These are phyloP conservation scores for Aspergillus heteromorphus DNA, from an alignment of 495 filamentous ascomycete species.

Conservation along the genomic window DNA sequence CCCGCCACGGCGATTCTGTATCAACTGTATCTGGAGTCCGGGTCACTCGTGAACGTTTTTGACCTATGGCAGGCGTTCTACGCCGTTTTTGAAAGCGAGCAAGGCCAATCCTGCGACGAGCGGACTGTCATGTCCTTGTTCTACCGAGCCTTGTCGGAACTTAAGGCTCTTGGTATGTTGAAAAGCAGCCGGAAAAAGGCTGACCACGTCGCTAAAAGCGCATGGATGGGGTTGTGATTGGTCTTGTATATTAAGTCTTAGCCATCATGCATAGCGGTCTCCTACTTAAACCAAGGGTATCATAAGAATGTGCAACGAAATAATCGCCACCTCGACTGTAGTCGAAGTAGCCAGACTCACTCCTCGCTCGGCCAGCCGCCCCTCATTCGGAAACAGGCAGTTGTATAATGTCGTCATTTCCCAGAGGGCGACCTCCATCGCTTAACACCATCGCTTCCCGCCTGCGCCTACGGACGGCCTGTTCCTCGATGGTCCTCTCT, in stretches of 20 bases:
- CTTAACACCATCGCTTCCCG: slow-evolving; percentile 53
- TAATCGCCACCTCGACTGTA: background rate
- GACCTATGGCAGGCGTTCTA: slow-evolving; percentile 89
- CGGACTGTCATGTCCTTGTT: slow-evolving; percentile 63
- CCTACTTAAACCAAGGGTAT: slow-evolving; percentile 10
- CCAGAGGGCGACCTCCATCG: slow-evolving; percentile 44
- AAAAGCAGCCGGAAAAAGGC: slow-evolving; percentile 86
- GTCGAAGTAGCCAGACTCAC: no score
- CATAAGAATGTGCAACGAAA: slow-evolving; percentile 13
- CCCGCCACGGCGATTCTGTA: slow-evolving; percentile 81
- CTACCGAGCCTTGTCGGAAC: slow-evolving; percentile 75
- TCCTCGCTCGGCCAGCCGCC: background rate
- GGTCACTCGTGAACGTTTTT: slow-evolving; percentile 76
- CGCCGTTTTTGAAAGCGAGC: slow-evolving; percentile 63
- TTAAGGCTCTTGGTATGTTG: slow-evolving; percentile 78
- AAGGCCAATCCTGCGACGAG: slow-evolving; percentile 43
- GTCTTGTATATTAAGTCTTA: background rate
- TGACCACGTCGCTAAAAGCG: slow-evolving; percentile 81
- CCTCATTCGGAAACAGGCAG: slow-evolving; percentile 24
- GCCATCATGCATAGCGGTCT: background rate
- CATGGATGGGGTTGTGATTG: slow-evolving; percentile 59
- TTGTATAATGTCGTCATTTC: slow-evolving; percentile 48
- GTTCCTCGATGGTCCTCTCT: slow-evolving; percentile 46
- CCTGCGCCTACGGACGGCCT: slow-evolving; percentile 42
- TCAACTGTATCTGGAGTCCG: slow-evolving; percentile 86